Percentiles rank a stretch among this genome's conserved stretches.
Evolutionary conservation across 2,329 filamentous ascomycete species (phyloP).

Genomic region (Xylariaceae sp.): DNA sequence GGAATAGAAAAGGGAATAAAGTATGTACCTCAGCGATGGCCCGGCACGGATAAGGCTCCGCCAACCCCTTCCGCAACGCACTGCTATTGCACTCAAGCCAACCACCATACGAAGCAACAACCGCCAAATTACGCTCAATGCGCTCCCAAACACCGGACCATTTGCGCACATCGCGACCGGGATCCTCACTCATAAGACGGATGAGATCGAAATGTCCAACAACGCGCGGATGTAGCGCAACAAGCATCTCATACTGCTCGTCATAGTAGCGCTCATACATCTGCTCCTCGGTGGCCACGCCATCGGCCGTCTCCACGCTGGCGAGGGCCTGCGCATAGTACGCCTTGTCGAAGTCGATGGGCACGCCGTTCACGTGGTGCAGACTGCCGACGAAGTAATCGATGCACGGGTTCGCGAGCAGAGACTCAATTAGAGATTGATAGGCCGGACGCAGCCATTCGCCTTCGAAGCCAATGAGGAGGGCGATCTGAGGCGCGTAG

Average conservation of each 20-base stretch:
- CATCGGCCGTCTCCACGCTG: constrained; percentile 8
- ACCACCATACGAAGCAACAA: constrained; percentile 67
- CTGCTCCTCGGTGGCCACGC: constrained; percentile 56
- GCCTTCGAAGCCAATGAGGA: constrained; percentile 86
- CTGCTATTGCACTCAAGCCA: constrained; percentile 87
- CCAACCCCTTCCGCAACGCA: constrained; percentile 81
- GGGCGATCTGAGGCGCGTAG: constrained; percentile 66
- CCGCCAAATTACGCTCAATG: constrained; percentile 67
- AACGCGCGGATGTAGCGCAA: constrained; percentile 63
- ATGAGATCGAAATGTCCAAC: constrained; percentile 95
- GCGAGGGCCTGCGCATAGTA: constrained; percentile 62
- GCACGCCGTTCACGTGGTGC: constrained; percentile 80
- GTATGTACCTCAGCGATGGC: constrained; percentile 66
- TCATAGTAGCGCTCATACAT: constrained; percentile 86
- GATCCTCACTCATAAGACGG: constrained; percentile 67
- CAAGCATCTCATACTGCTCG: constrained; percentile 75
- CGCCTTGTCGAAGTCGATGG: constrained; percentile 77
- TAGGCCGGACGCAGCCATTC: constrained; percentile 81
- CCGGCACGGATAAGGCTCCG: constrained; percentile 80
- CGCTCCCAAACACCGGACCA: constrained; percentile 66
- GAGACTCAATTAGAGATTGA: constrained; percentile 49
- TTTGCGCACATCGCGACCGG: constrained; percentile 53
- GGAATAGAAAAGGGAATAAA: not conserved
- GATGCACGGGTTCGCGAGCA: constrained; percentile 57
- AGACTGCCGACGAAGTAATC: constrained; percentile 93